Percentiles rank a stretch among this genome's conserved stretches.
These are phyloP conservation scores for Iodosphaeria phyllophila DNA, from an alignment of 2,329 filamentous ascomycete species.

Conservation along the genomic window DNA sequence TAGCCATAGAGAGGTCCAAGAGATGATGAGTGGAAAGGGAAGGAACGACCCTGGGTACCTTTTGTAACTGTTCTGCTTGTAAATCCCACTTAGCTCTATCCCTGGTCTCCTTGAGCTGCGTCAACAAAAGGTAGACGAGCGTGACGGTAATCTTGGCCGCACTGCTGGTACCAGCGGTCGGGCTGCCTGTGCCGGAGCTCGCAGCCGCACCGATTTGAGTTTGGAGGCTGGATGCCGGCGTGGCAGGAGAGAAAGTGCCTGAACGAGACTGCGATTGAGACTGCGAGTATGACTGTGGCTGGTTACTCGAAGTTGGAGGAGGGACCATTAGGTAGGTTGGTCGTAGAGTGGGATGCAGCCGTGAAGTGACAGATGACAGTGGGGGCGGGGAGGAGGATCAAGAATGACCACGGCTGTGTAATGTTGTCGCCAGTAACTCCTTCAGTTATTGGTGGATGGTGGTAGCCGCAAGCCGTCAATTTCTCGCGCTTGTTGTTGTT, in stretches of 20 bases:
- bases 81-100: conserved; percentile 79
- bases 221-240: conserved; percentile 25
- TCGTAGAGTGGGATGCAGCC: conserved; percentile 7
- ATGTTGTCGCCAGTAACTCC: no score
- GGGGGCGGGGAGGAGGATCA: conserved; percentile 3
- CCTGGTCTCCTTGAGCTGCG: conserved; percentile 88
- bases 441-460: not conserved
- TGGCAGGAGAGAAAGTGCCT: conserved; percentile 46
- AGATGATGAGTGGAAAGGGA: conserved; percentile 1
- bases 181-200: conserved; percentile 42
- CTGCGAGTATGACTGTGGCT: no score
- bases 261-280: conserved; percentile 30
- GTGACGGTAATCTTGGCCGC: conserved; percentile 88
- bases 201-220: conserved; percentile 39
- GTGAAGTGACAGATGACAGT: conserved; percentile 5
- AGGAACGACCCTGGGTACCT: conserved; percentile 37
- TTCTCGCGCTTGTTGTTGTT: no score
- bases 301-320: no score
- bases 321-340: conserved; percentile 15
- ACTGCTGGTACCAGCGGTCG: conserved; percentile 39
- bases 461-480: no score
- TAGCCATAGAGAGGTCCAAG: not conserved
- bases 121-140: conserved; percentile 85
- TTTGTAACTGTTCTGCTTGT: conserved; percentile 79
- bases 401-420: no score